These are phyloP conservation scores for Colletotrichum endophyticum DNA, from an alignment of 2,329 filamentous ascomycete genomes.

Conservation along the genomic window DNA sequence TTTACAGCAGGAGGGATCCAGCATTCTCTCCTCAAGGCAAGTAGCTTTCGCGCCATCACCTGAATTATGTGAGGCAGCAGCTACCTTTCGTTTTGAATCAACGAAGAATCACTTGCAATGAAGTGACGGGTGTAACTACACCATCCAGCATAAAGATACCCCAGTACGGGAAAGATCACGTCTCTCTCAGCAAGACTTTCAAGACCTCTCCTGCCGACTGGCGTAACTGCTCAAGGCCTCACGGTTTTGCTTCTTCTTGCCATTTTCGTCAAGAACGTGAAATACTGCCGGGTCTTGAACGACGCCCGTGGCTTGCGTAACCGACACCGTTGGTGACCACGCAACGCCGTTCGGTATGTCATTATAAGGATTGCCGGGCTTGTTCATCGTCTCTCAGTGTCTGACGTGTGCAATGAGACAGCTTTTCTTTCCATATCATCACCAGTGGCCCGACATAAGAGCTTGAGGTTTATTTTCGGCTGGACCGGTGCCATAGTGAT, in stretches of 20 bases:
- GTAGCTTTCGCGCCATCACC: not conserved
- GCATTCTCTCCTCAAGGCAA: not conserved
- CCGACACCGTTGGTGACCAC: not conserved
- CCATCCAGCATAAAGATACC: not conserved
- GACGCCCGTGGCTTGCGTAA: not conserved
- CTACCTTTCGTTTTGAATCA: not conserved
- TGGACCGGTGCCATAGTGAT: not conserved
- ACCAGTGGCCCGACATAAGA: not conserved
- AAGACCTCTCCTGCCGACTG: not conserved
- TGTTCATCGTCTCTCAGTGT: not conserved
- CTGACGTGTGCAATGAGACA: not conserved
- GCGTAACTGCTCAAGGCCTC: not conserved
- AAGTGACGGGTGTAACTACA: not conserved
- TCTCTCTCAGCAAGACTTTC: not conserved
- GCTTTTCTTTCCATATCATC: not conserved
- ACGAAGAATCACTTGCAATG: not conserved
- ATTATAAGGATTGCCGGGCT: not conserved
- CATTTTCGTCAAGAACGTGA: not conserved
- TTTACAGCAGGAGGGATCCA: not conserved
- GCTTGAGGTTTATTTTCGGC: too few relatives aligned
- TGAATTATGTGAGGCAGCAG: not conserved
- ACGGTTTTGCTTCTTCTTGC: not conserved
- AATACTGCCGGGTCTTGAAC: not conserved
- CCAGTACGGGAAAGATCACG: not conserved
- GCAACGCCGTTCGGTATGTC: not conserved